Evolutionary conservation across 768 basidiomycete genomes (phyloP), one percentile per base, ranked within the genome.

Genomic region (Paxillus rubicundulus): DNA sequence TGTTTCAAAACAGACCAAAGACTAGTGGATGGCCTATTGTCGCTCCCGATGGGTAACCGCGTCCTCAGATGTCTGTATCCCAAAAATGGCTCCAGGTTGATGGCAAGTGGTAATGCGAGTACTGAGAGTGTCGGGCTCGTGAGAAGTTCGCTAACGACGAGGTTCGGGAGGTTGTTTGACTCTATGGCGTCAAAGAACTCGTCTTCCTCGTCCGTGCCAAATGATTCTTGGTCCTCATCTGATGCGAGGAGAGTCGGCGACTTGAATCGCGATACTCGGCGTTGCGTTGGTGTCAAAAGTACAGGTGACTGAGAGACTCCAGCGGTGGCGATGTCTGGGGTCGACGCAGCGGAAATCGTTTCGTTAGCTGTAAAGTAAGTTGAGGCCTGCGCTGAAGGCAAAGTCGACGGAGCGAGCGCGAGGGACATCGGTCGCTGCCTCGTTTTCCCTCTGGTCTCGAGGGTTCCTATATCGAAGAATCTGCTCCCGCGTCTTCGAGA

Each of bases 101-200:
- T 41, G 14, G 58, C 55, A 53, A 70, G 57, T 41, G 75, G 70
- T 49, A 76, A 47, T 50, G 67, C 56, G 36, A 63, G 64, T 49
- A 62, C 63, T 21, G 63, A 70, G 54, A 58, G 74, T 45, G 50
- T 70, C 43, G 77, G 78, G 52, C 76, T 77, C 20, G 77, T 71
- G n/a, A 92, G 76, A 12, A 80, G 76, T 24, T 85, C 78, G 45
- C 82, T 79, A 16, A 95, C 77, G 24, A 87, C 71, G 14, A 95
- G 75, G 61, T 87, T 90, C 5, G 90, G 89, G 0, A 95, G 71
- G 38, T 77, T 83, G 43, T 87, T 87, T 14, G 84, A 70, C 64
- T 98, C 95, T 62, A 98, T 94, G 28, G 96, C 95, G 67, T 98
- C 96, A 65, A 96, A 98, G 70, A 98, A 98, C 69, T 98, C 94